phyloP scores from a whole-genome alignment of 768 basidiomycete species.

The Phlegmacium glaucopus region DNA sequence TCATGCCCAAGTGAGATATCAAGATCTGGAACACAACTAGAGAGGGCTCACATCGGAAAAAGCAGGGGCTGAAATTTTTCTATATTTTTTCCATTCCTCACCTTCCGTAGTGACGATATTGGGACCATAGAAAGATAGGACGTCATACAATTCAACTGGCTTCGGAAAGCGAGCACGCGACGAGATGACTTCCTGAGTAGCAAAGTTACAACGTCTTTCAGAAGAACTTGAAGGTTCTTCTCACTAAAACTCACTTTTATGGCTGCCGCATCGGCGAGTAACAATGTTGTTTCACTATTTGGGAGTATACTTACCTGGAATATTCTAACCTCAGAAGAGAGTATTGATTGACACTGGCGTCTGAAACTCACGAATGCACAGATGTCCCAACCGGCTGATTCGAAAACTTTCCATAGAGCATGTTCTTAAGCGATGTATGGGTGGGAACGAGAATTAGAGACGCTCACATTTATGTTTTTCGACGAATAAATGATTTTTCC shows the following conservation, averaged over 20 bases:
- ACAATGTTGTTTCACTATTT: background rate
- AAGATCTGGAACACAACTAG: background rate
- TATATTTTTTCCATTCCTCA: slow-evolving; percentile 59
- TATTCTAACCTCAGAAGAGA: background rate
- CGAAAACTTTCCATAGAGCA: background rate
- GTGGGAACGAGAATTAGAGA: too few species aligned
- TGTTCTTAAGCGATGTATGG: too few species aligned
- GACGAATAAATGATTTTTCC: too few species aligned
- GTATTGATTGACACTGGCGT: background rate
- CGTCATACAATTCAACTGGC: slow-evolving; percentile 37
- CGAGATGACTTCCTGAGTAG: slow-evolving; percentile 39
- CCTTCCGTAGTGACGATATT: slow-evolving; percentile 62
- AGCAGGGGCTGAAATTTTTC: slow-evolving; percentile 53
- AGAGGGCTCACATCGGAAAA: slow-evolving; percentile 48
- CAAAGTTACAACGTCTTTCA: background rate
- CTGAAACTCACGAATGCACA: background rate
- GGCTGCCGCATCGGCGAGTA: slow-evolving; percentile 1
- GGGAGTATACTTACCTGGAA: background rate
- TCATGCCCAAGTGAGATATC: background rate
- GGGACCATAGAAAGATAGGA: slow-evolving; percentile 45
- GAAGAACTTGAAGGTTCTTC: background rate
- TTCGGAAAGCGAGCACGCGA: slow-evolving; percentile 53
- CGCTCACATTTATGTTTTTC: too few species aligned
- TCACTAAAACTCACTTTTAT: background rate
- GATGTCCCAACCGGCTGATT: background rate